Evolutionary conservation across 2,329 filamentous ascomycete genomes (phyloP), one percentile per base, ranked within the genome.

Genomic region (Orbilia javanica): DNA sequence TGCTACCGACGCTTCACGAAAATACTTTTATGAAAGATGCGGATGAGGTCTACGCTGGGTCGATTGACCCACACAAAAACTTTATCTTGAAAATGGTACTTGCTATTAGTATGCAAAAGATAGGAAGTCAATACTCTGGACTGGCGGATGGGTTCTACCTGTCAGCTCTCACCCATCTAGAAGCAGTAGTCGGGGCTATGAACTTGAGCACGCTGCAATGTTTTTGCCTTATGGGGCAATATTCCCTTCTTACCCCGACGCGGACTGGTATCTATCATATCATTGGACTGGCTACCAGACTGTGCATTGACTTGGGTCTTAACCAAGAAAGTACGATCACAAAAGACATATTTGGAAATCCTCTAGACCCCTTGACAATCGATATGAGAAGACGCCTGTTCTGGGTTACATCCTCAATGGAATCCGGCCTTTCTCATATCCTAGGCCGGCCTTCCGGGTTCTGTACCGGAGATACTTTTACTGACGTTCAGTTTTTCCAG

Each of bases 101-200:
- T 82, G 95, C 96, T 31, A 97, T 97, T 82, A 95, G 93, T 83
- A 89, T 98, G 84, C 95, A 98, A 84, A 97, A 96, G 84, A 88
- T 97, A 82, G 80, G 79, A 42, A 89, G 91, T 0, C 90, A 93
- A 80, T 98, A 96, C 84, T 94, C 94, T n/a, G 94, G 94, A 25
- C 86, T 98, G 29, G 95, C 96, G 31, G 95, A 98, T 84, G 94
- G 93, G 83, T 98, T 97, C 85, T 98, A 97, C 82, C 88, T 97
- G 22, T 92, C 94, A 25, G 95, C 95, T 4, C 90, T 98, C 85
- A 90, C 91, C 79, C 91, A 91, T 81, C 90, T 98, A 79, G 93
- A 97, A 83, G 89, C 90, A 1, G 90, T 96, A 10, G 88, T 98
- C 68, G 90, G 91, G 66, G 90, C 91, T n/a, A 97, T 97, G 87